These are phyloP conservation scores for Vaccinium myrtillus DNA, from an alignment of 148 eudicot species.

Conservation along the genomic window DNA sequence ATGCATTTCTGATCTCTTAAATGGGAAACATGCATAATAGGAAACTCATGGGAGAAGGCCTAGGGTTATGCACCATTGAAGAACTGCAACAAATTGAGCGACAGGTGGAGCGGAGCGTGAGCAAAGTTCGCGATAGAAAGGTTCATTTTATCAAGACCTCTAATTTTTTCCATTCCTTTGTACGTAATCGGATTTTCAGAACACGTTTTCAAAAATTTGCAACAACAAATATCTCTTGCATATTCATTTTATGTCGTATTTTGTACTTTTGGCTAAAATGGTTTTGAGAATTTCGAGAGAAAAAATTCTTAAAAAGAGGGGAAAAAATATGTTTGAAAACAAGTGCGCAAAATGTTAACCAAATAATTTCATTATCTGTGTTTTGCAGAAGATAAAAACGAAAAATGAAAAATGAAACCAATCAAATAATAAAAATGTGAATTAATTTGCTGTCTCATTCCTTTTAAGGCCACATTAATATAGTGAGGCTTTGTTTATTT, in stretches of 20 bases:
- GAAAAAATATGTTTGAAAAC: no score
- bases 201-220: no score
- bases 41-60: constrained; percentile 76
- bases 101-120: constrained; percentile 70
- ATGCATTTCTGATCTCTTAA: not conserved
- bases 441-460: not conserved
- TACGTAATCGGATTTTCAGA: no score
- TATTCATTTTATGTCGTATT: no score
- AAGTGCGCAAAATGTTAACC: no score
- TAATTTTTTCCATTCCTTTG: not conserved
- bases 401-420: not conserved
- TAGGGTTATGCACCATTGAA: constrained; percentile 57
- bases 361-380: not conserved
- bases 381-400: not conserved
- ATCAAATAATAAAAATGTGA: not conserved
- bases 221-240: no score
- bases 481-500: no score
- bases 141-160: constrained; percentile 21
- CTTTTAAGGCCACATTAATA: not conserved
- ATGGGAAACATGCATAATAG: constrained; percentile 26
- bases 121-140: constrained; percentile 69
- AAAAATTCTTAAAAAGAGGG: no score
- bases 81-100: constrained; percentile 78
- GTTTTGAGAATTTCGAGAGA: no score
- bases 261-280: no score